Conservation (phyloP, 176 grass and related monocot genomes). For the Cenchrus fungigraminus region DNA sequence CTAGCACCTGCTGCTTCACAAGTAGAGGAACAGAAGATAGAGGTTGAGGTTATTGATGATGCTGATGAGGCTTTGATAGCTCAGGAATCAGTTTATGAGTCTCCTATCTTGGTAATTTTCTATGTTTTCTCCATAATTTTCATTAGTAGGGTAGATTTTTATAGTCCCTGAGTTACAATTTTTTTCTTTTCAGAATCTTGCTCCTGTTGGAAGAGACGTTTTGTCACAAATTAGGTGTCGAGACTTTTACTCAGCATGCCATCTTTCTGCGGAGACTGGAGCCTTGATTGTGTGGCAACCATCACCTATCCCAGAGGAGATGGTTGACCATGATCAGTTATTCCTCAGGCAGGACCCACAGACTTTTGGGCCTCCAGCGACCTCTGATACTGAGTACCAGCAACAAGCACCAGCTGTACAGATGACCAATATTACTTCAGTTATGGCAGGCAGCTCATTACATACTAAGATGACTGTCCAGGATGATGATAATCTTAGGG, state of each 20-base stretch:
- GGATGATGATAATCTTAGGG: background rate
- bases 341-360: background rate
- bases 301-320: background rate
- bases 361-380: background rate
- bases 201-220: background rate
- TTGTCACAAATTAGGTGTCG: background rate
- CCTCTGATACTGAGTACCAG: conserved; percentile 4
- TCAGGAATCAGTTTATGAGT: background rate
- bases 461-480: background rate
- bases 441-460: background rate
- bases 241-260: background rate
- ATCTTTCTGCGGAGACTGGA: conserved; percentile 3
- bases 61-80: background rate
- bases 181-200: conserved; percentile 13
- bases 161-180: background rate
- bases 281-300: conserved; percentile 11
- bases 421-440: background rate
- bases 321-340: conserved; percentile 6
- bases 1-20: background rate
- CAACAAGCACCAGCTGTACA: background rate
- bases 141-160: background rate
- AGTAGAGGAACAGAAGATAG: background rate
- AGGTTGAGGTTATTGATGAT: background rate
- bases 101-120: background rate
- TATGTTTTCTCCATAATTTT: background rate